Evolutionary conservation across 495 filamentous ascomycete genomes (phyloP).

Genomic region (Pseudomonodictys pantanalensis): DNA sequence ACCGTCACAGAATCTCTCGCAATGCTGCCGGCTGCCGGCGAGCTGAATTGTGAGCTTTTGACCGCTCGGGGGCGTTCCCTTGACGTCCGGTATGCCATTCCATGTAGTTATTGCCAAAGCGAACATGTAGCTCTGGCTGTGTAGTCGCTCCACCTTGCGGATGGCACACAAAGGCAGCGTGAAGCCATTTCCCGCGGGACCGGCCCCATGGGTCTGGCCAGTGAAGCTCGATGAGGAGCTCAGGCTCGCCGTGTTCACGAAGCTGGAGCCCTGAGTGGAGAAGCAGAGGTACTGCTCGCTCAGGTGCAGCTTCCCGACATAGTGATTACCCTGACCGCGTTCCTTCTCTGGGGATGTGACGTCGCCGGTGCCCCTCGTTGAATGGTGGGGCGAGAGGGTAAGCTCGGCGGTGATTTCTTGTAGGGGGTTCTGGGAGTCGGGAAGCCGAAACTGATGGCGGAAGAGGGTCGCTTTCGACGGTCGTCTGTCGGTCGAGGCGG

Average conservation of each 20-base stretch:
- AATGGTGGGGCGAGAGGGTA: constrained; percentile 64
- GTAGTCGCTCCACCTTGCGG: constrained; percentile 83
- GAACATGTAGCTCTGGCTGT: constrained; percentile 88
- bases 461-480: constrained; percentile 91
- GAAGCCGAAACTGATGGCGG: constrained; percentile 93
- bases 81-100: constrained; percentile 65
- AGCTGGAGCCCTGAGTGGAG: constrained; percentile 87
- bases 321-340: constrained; percentile 70
- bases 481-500: constrained; percentile 60
- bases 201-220: constrained; percentile 83
- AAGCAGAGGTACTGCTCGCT: constrained; percentile 95
- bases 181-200: constrained; percentile 94
- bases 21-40: constrained; percentile 79
- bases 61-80: constrained; percentile 50
- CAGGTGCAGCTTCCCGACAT: constrained; percentile 88
- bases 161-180: constrained; percentile 92
- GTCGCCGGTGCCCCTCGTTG: constrained; percentile 39
- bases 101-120: constrained; percentile 92
- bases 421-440: constrained; percentile 82
- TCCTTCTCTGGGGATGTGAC: constrained; percentile 55
- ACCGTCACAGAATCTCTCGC: constrained; percentile 93
- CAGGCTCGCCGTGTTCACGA: constrained; percentile 70
- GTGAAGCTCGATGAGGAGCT: constrained; percentile 75
- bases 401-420: constrained; percentile 96
- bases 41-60: constrained; percentile 89